Base-by-base conservation (phyloP, 2,329 filamentous ascomycete genomes). In the Scolecobasidium constrictum region DNA sequence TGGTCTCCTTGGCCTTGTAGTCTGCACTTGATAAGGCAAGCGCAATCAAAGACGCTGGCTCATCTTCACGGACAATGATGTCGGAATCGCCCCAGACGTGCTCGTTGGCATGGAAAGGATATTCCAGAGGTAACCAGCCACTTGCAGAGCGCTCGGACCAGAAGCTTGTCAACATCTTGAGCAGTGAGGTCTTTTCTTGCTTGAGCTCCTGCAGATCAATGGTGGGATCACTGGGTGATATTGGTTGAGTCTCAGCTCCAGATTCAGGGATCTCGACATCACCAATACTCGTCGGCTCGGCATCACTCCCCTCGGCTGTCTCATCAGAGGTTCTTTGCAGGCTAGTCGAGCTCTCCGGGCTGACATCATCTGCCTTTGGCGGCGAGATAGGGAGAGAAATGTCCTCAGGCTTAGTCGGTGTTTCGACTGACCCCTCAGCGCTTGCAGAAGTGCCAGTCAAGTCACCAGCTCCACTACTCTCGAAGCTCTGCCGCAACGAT, bases 61-160 rank as follows among this genome's bases (percentile, higher is more conserved):
- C 92, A 58, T 98, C 92, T 61, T 98, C 92, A 31, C 92, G 80
- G 28, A 98, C 87, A 51, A 98, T 94, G 49, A 98, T 88, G 59
- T 98, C 86, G 6, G 87, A 94, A 63, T 98, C 88, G 42, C 87
- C 84, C 64, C 96, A 96, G 38, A 98, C 88, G 59, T 98, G 92
- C 58, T 98, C 92, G 13, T 81, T 85, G 36, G 82, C 55, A 16
- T 64, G 60, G 34, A 96, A 75, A 3, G 93, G 93, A 54, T 98
- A 98, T 43, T 98, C 92, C 16, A 98, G 73, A 17, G 83, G 77
- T 4, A 83, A 75, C 92, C 92, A 98, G 28, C 90, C 88, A 59
- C 87, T 95, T 18, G 93, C 86, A 38, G 92, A 96, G 42, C 92
- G 78, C 62, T 98, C 93, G 2, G 92, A 93, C 92, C 92, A 98